Evolutionary conservation across 768 basidiomycete species (phyloP).

Genomic region (Boletus sp.): DNA sequence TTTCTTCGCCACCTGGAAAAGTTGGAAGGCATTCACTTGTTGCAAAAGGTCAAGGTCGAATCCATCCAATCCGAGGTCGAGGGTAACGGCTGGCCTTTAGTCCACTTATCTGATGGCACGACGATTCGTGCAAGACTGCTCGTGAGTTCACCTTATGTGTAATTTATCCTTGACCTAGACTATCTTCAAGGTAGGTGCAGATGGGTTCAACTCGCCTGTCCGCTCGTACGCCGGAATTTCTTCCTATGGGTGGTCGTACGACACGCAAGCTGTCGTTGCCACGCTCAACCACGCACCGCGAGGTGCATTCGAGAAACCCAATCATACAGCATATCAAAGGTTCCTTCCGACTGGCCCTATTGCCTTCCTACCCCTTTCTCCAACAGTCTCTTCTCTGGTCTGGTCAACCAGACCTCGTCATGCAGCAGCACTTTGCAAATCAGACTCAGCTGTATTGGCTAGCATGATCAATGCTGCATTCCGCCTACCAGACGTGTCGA

Average conservation of each 20-base stretch:
- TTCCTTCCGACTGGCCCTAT: conserved; percentile 95
- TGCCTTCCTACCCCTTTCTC: conserved; percentile 87
- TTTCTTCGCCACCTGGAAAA: conserved; percentile 63
- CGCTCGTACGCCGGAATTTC: conserved; percentile 81
- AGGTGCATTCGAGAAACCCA: conserved; percentile 57
- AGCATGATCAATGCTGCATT: conserved; percentile 90
- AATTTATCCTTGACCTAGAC: neutral
- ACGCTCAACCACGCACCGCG: conserved; percentile 77
- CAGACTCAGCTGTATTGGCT: conserved; percentile 61
- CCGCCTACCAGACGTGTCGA: conserved; percentile 71
- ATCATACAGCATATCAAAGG: conserved; percentile 86
- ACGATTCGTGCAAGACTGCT: conserved; percentile 71
- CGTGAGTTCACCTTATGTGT: conserved; percentile 41
- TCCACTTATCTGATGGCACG: conserved; percentile 68
- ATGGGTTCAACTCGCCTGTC: conserved; percentile 94
- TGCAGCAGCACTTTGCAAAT: conserved; percentile 67
- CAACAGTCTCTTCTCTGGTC: conserved; percentile 80
- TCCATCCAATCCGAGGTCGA: conserved; percentile 52
- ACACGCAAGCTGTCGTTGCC: conserved; percentile 86
- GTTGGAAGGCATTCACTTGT: conserved; percentile 53
- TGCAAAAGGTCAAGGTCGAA: conserved; percentile 74
- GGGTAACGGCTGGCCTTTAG: conserved; percentile 73
- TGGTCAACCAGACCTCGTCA: conserved; percentile 87
- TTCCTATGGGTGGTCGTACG: conserved; percentile 90
- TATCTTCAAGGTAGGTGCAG: conserved; percentile 76